Base-by-base conservation (phyloP, 208 protist species). In the Crithidia expoeki region DNA sequence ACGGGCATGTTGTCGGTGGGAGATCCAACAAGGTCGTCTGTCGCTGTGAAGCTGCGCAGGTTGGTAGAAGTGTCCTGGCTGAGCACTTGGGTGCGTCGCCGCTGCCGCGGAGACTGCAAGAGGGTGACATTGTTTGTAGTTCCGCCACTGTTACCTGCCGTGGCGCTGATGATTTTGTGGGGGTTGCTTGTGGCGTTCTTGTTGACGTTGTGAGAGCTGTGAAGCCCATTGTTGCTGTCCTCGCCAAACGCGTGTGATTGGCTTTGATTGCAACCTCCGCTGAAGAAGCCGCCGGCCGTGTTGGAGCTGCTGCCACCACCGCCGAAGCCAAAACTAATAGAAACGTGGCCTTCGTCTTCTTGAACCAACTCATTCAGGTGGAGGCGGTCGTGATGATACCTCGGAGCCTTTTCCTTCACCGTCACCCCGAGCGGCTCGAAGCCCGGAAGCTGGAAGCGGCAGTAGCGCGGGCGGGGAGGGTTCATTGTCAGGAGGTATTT, bases 261-360 rank as follows among this genome's bases (percentile, higher is more conserved):
- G 44, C 59, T 65, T 27, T 30, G 30, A 16, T 52, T 52, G 55
- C n/a, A 19, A n/a, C 59, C 40, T 0, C 3, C 28, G 19, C 25
- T 30, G 27, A 11, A 6, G 46, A 17, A 23, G 59, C 32, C 47
- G 28, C 17, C 19, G 10, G 30, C 30, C 7, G 42, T 65, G 59
- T 27, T 23, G 46, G 36, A 51, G 16, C 44, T 42, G 59, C 59
- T 65, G 59, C 28, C 28, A 3, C 16, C 25, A 12, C 59, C 59
- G 30, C 59, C 59, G 25, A 65, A 65, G 59, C 59, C 59, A n/a
- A 65, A 65, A 32, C 55, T 65, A 32, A 65, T 65, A 1, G 59
- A 65, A 19, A 65, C n/a, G 16, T 38, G 44, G 2, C 30, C 59
- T 32, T 65, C 59, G 46, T 65, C 59, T n/a, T 65, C 59, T 3